Base-by-base conservation (phyloP, 192 early-diverging fungal species). In the Pilaira anomala region DNA sequence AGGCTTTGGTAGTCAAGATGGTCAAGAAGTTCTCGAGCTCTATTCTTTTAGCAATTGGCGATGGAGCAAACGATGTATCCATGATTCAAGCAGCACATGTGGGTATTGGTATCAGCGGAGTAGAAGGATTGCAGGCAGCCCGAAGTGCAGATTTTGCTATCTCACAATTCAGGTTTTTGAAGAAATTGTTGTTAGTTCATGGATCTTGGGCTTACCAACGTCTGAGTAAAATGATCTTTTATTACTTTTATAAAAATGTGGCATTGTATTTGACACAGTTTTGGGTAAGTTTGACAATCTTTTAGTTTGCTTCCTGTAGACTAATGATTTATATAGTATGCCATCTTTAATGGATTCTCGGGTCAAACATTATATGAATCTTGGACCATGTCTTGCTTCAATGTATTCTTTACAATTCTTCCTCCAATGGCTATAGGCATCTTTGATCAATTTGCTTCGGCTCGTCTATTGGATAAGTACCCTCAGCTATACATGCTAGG, bases 81-180 rank as follows among this genome's bases (percentile, higher is more conserved):
- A 98, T 98, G 95, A 98, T 98, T 62, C 95, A 98, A 65, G 95
- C 94, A 1, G 94, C 94, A 3, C 94, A 96, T 63, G 94, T 96
- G 9, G 95, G 95, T 44, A 84, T 98, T 3, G 95, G 95, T 61
- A 98, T 98, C 73, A 88, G 83, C 58, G 95, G 95, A 18, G 86
- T 91, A 73, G 95, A 98, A 63, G 95, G 95, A 28, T 77, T 96
- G 25, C 95, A 98, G 71, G 95, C 95, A 0, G 94, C 94, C 0
- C 86, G 94, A 21, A 88, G 89, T 14, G 91, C 95, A 0, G 95
- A 98, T 69, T 98, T 98, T 78, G 89, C 94, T 42, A 94, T 98
- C 71, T 89, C 91, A 1, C 95, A 98, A 77, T 98, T 98, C 82
- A 78, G 93, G 68, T 96, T 87, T 68, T 74, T 98, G 65, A 84